Percentiles rank a stretch among this genome's conserved stretches.
phyloP scores from a whole-genome alignment of 768 basidiomycete species.

The Amanita jacksonii region DNA sequence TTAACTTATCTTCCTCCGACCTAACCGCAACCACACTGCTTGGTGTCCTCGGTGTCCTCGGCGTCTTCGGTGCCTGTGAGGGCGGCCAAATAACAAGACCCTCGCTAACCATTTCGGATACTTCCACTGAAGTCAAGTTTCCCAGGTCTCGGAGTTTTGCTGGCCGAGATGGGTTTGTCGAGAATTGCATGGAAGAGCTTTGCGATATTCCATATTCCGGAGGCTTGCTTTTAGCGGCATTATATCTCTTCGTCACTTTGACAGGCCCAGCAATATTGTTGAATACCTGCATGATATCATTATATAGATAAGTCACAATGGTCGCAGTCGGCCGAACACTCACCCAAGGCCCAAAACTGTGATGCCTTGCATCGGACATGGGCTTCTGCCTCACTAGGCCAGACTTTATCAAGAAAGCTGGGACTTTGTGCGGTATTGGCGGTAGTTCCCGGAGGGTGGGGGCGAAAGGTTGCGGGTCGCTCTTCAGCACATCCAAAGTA shows the following conservation, averaged over 20 bases:
- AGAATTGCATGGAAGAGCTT: conserved; percentile 30
- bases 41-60: conserved; percentile 7
- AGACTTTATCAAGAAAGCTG: conserved; percentile 41
- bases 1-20: neutral
- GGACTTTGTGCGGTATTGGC: conserved; percentile 33
- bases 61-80: no score
- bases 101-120: conserved; percentile 35
- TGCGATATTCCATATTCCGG: conserved; percentile 40
- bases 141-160: conserved; percentile 30
- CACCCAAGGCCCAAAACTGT: conserved; percentile 45
- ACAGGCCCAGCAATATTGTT: conserved; percentile 20
- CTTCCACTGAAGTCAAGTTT: conserved; percentile 37
- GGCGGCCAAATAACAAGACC: conserved; percentile 45
- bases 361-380: conserved; percentile 45
- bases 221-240: conserved; percentile 23
- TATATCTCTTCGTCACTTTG: conserved; percentile 28
- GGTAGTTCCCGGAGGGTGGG: conserved; percentile 23
- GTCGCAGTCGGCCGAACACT: neutral
- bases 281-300: conserved; percentile 15
- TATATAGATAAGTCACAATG: neutral
- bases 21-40: neutral
- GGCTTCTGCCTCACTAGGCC: conserved; percentile 31
- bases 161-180: conserved; percentile 27
- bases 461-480: conserved; percentile 23
- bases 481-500: conserved; percentile 25